Percentiles rank a stretch among this genome's conserved stretches.
Evolutionary conservation across 345 rosid genomes (phyloP).

Genomic region (Lepidium aucheri): DNA sequence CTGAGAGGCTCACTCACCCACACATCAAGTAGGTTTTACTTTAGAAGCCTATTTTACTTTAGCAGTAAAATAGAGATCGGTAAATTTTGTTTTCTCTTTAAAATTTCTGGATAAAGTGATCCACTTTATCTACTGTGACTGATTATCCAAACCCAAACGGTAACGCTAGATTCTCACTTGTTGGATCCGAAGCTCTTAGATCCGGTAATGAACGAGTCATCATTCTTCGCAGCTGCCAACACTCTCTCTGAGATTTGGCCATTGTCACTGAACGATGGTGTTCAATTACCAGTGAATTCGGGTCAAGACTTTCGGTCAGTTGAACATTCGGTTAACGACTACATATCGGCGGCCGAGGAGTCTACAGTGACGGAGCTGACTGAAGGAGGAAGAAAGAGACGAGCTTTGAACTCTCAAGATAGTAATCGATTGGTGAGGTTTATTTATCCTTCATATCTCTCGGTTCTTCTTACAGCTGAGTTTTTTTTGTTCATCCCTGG

Average conservation of each 20-base stretch:
- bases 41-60: too few species aligned
- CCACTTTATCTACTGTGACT: background rate
- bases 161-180: background rate
- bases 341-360: constrained; percentile 55
- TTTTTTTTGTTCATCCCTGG: background rate
- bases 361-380: constrained; percentile 73
- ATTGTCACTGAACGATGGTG: constrained; percentile 36
- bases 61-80: too few species aligned
- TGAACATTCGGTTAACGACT: constrained; percentile 35
- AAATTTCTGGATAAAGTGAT: background rate
- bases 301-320: constrained; percentile 10
- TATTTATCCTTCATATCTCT: background rate
- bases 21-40: too few species aligned
- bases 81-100: too few species aligned
- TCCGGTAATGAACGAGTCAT: constrained; percentile 47
- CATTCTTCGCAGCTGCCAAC: constrained; percentile 70
- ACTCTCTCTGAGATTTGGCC: constrained; percentile 86
- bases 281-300: constrained; percentile 25
- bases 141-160: background rate
- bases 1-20: too few species aligned
- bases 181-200: constrained; percentile 30
- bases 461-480: background rate
- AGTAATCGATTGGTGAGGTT: constrained; percentile 53
- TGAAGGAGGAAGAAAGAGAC: constrained; percentile 52
- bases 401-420: constrained; percentile 55